Evolutionary conservation across 2,329 filamentous ascomycete species (phyloP), one percentile per base, ranked within the genome.

Genomic region (Peltaster fructicola): DNA sequence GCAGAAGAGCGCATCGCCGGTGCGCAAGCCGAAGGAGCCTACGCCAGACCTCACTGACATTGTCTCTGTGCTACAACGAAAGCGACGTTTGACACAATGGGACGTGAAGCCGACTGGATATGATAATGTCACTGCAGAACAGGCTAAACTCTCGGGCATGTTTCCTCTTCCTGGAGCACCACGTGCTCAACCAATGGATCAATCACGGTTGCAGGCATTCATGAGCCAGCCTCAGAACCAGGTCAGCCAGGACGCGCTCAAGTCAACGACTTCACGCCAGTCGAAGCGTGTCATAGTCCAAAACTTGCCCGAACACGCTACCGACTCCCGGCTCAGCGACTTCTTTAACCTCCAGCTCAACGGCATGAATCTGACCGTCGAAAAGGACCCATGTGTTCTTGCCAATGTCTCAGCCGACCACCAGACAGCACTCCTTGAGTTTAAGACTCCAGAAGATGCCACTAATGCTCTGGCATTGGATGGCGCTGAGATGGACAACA

Each of bases 51-150:
- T 99, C 47, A 90, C 84, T 31, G 72, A 90, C 43, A 60, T 90
- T 31, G 61, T 76, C n/a, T 68, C 81, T 4, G 63, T 99, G 30
- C 59, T 82, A 35, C 74, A 85, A 45, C 74, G 85, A 42, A 88
- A 84, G 61, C 75, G 90, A 40, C 76, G 88, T 31, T 60, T 98
- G 61, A 95, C 84, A 17, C 90, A 98, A 53, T 99, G 88, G 88
- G 90, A 99, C 51, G 93, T 98, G 52, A 98, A 98, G 57, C 88
- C 88, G 5, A 80, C 82, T 9, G 85, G 88, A 21, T 99, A 99
- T 46, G 90, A 98, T 47, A 91, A 88, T 52, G 85, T 99, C 37
- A 93, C 88, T 3, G 82, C 88, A 12, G 90, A 98, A 53, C 90
- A 98, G 52, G 90, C 88, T 24, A 99, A 99, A 61, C 65, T 98